A percentile compares a stretch with the other conserved stretches of the same genome.
Evolutionary conservation across 768 basidiomycete species (phyloP).

Genomic region (Lentinus tigrinus): DNA sequence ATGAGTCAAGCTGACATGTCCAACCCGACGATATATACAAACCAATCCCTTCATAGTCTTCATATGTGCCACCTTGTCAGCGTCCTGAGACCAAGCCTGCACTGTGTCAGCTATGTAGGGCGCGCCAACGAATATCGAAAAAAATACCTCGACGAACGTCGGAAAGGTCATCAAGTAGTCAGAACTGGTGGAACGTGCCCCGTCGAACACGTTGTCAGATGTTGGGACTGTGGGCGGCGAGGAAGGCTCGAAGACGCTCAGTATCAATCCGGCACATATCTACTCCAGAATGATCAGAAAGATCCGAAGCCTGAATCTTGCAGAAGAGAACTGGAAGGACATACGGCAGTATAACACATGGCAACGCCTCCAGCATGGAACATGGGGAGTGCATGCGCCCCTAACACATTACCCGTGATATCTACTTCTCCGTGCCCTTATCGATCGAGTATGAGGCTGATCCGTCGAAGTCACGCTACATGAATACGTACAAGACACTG

Average conservation of each 20-base stretch:
- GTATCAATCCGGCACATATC: conserved; percentile 12
- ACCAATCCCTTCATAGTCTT: neutral
- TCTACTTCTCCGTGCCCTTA: neutral
- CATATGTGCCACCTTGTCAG: neutral
- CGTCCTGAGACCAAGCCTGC: neutral
- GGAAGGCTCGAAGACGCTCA: conserved; percentile 22
- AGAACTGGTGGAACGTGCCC: conserved; percentile 5
- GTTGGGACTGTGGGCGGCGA: conserved; percentile 22
- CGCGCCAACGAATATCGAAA: no score
- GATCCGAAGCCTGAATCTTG: no score
- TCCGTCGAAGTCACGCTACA: no score
- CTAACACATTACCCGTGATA: neutral
- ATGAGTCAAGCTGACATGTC: neutral
- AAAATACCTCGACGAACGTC: conserved; percentile 27
- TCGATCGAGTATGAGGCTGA: neutral
- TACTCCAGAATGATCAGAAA: neutral
- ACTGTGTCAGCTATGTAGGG: neutral
- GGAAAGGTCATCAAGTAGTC: conserved; percentile 23
- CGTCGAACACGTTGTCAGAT: conserved; percentile 19
- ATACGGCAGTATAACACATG: neutral
- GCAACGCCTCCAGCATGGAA: neutral
- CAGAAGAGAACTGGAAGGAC: neutral
- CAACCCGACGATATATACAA: neutral
- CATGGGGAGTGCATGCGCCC: neutral
- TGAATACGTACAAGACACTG: neutral